Base-by-base conservation (phyloP, 2,329 filamentous ascomycete genomes). In the Aspergillus costaricaensis region DNA sequence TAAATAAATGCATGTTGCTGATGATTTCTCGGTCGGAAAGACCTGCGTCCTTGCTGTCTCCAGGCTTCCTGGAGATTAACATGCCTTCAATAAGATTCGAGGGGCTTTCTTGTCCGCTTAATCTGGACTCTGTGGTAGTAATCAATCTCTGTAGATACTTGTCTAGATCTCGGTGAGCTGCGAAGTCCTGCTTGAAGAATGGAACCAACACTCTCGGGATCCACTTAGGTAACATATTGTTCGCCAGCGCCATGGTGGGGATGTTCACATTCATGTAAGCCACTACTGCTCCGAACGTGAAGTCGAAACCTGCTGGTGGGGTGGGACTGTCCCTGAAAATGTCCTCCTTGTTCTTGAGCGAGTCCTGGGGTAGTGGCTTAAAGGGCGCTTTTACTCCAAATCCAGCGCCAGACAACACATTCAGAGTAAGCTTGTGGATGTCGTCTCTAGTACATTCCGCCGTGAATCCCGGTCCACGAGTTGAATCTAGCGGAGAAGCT, bases 1-100 rank as follows among this genome's bases (percentile, higher is more conserved):
- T 82, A 62, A 83, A 76, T 1, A 80, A 70, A 55, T 81, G 82
- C 50, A 82, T 69, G 49, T 83, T 83, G 14, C 82, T 80, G 43
- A 80, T 79, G 5, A 85, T 78, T 60, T 85, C 82, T 49, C 50
- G 36, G 39, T 68, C 65, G 4, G 64, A 55, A 2, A 69, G 50
- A 2, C 60, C 59, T 14, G n/a, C 15, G 27, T 59, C 39, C 4
- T 60, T 58, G 10, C 44, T 6, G 5, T 43, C 38, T 19, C 27
- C 49, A 15, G 36, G 47, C 21, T n/a, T 58, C n/a, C 57, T 41
- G 3, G 60, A 58, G 12, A 48, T 27, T 5, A 68, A 17, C 50
- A 69, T 53, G 12, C 62, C 62, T 7, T 66, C 52, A 4, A 69
- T 44, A 8, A 69, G 36, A 15, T 69, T 61, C 19, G 55, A 59